Evolutionary conservation across 768 basidiomycete species (phyloP).

Genomic region (Boletus coccyginus): DNA sequence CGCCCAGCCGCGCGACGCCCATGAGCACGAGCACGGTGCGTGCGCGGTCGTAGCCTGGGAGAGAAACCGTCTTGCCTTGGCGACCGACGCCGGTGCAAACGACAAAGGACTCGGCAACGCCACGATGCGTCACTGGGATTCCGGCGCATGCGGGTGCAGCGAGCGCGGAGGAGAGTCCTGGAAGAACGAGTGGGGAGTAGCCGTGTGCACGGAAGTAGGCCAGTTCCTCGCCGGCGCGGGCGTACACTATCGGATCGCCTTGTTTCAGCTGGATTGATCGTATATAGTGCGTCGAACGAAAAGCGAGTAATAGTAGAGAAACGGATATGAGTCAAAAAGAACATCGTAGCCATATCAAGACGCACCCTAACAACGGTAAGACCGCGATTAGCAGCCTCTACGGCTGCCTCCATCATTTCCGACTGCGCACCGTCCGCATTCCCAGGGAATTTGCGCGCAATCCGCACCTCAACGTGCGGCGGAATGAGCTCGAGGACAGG

Average conservation of each 20-base stretch:
- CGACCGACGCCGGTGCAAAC: slow-evolving; percentile 95
- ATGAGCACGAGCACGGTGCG: slow-evolving; percentile 87
- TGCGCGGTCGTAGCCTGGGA: slow-evolving; percentile 85
- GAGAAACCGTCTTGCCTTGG: slow-evolving; percentile 71
- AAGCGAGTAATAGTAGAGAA: not conserved
- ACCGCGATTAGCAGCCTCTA: slow-evolving; percentile 77
- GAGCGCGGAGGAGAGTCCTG: slow-evolving; percentile 87
- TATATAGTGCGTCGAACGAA: not conserved
- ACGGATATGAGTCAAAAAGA: not conserved
- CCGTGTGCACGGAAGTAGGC: slow-evolving; percentile 87
- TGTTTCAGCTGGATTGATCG: slow-evolving; percentile 74
- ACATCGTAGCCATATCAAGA: not conserved
- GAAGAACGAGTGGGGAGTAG: slow-evolving; percentile 80
- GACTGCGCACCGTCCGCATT: slow-evolving; percentile 93
- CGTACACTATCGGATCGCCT: slow-evolving; percentile 95
- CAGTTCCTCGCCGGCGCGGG: slow-evolving; percentile 92
- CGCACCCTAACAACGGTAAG: slow-evolving; percentile 83
- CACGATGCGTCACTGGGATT: slow-evolving; percentile 94
- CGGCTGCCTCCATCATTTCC: slow-evolving; percentile 91
- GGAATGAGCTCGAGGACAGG: slow-evolving; percentile 87
- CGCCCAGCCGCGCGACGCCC: slow-evolving; percentile 85
- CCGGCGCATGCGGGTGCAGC: slow-evolving; percentile 88
- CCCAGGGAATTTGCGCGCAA: slow-evolving; percentile 96
- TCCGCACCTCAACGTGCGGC: slow-evolving; percentile 64
- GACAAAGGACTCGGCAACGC: slow-evolving; percentile 84